Evolutionary conservation across 148 eudicot genomes (phyloP), one percentile per base, ranked within the genome.

Genomic region (Nepenthes mirabilis): DNA sequence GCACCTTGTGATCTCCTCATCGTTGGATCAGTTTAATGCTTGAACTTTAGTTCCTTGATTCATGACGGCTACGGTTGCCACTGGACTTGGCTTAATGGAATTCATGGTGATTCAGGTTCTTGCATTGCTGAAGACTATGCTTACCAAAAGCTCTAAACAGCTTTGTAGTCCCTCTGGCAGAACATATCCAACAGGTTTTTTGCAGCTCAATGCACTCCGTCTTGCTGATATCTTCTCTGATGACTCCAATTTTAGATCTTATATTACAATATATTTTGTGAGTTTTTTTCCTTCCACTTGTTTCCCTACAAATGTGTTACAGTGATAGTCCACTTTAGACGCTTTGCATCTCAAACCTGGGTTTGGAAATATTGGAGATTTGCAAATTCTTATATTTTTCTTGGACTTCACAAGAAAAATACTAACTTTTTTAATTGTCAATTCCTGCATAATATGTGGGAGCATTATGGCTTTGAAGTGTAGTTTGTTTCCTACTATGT

Each of bases 171-270:
- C 65, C 62, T 68, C 75, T 40, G 82, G 75, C 35, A 77, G 70
- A 70, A 68, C 65, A 53, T 75, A 76, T 55, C 95, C 89, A 13
- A 86, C 61, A 60, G 99, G 97, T 47, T 85, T 81, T 61, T 66
- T 94, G 79, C 93, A 86, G 65, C 86, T 94, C 61, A 94, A 86
- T 77, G 84, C 93, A 56, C 77, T 94, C 77, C 99, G 99, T 59
- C 68, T 89, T 65, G 74, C 84, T 43, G 99, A 94, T 65, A 79
- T 94, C 61, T 83, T 94, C 74, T 94, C 99, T 56, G 99, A 94
- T 79, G 99, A 94, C 78, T 89, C 99, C 59, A 94, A 94, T 77
- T 85, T 94, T 62, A 84, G 97, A 62, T 76, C 95, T 55, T 89
- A 67, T 63, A 69, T 94, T 59, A 89, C 83, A 34, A 57, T 14